Conservation (phyloP, 2,329 filamentous ascomycete species). For the Pseudopyricularia cyperi region DNA sequence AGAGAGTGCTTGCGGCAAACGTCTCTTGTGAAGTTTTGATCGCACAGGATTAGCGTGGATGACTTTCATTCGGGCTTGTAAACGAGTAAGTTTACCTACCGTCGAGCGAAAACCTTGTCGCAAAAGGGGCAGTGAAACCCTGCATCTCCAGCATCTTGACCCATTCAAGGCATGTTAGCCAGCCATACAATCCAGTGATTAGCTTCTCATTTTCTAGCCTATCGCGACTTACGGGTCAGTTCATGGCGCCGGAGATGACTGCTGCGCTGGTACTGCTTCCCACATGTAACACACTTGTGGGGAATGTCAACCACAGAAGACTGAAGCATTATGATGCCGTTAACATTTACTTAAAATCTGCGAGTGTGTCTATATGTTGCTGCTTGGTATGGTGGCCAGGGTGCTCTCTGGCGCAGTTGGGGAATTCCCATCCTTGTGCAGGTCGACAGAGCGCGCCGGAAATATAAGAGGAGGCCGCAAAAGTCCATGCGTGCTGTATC, state of each 20-base stretch:
- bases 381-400: too few species aligned
- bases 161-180: not conserved
- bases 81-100: not conserved
- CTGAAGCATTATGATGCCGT: not conserved
- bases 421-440: too few species aligned
- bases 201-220: too few species aligned
- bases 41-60: not conserved
- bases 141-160: not conserved
- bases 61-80: not conserved
- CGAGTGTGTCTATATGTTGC: too few species aligned
- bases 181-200: too few species aligned
- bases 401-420: too few species aligned
- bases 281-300: not conserved
- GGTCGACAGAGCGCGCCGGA: too few species aligned
- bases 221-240: not conserved
- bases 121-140: constrained; percentile 2
- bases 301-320: not conserved
- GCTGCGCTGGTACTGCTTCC: constrained; percentile 2
- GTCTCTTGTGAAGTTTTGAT: not conserved
- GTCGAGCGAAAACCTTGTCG: constrained; percentile 1
- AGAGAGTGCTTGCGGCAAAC: constrained; percentile 15
- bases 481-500: too few species aligned
- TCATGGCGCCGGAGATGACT: constrained; percentile 3
- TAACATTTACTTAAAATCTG: too few species aligned
- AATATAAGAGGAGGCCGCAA: too few species aligned